Evolutionary conservation across 176 grass and related monocot species (phyloP).

Genomic region (Paspalum vaginatum): DNA sequence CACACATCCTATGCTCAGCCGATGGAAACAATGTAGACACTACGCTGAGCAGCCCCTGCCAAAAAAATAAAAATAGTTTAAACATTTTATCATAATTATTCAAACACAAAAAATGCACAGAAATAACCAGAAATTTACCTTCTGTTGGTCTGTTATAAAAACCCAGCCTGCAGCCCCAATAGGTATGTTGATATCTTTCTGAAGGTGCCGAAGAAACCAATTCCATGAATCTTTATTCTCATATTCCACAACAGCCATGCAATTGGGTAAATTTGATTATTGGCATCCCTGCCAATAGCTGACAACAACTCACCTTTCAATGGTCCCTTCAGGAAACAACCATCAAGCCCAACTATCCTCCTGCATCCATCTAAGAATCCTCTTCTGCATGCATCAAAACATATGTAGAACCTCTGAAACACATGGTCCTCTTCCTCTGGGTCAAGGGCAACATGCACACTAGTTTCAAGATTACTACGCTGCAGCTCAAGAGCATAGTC

Average conservation of each 20-base stretch:
- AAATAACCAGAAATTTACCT: neutral
- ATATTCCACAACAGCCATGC: constrained; percentile 16
- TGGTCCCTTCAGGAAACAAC: neutral
- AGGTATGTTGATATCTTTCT: neutral
- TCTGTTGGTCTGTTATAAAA: constrained; percentile 4
- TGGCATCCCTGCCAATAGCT: neutral
- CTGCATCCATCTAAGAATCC: neutral
- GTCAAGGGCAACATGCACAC: neutral
- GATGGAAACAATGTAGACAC: no score
- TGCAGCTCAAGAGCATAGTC: neutral
- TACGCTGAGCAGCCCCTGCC: no score
- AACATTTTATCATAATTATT: no score
- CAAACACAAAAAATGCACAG: no score
- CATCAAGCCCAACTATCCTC: neutral
- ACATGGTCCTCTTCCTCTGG: neutral
- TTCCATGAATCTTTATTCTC: neutral
- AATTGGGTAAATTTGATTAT: neutral
- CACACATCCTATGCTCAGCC: neutral
- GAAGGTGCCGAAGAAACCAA: constrained; percentile 10
- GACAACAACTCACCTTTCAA: neutral
- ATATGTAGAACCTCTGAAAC: neutral
- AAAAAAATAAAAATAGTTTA: no score
- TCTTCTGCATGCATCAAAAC: neutral
- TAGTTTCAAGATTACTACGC: neutral
- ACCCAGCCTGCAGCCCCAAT: neutral